These are phyloP conservation scores for Candida verbasci DNA, from an alignment of 805 yeast species.

Conservation along the genomic window DNA sequence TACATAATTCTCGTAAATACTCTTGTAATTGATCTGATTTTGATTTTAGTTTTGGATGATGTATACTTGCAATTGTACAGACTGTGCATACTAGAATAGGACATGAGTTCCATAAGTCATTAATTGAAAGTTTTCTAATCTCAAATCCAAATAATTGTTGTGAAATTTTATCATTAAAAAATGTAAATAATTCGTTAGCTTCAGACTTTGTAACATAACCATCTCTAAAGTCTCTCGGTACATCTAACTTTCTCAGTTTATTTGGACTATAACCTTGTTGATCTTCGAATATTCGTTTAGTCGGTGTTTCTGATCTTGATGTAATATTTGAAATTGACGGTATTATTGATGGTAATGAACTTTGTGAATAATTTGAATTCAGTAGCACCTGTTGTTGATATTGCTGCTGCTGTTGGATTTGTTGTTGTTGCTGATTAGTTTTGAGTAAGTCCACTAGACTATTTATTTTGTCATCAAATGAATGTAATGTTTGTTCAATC, in stretches of 20 bases:
- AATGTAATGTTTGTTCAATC: conserved; percentile 30
- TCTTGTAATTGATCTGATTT: conserved; percentile 24
- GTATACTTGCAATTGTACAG: conserved; percentile 59
- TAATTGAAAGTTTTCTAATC: conserved; percentile 45
- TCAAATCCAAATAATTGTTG: conserved; percentile 67
- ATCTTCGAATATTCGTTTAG: neutral
- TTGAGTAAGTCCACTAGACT: conserved; percentile 33
- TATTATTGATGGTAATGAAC: neutral
- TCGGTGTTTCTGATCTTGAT: neutral
- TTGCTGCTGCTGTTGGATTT: conserved; percentile 10
- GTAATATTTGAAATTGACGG: conserved; percentile 1
- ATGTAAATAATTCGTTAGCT: conserved; percentile 46
- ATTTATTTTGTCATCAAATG: conserved; percentile 34
- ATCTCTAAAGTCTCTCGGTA: conserved; percentile 29
- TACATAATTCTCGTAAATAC: conserved; percentile 31
- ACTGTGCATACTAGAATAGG: conserved; percentile 58
- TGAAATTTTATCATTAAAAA: conserved; percentile 51
- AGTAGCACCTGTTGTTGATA: neutral
- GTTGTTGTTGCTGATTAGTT: conserved; percentile 25
- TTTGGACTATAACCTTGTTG: neutral
- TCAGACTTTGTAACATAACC: conserved; percentile 32
- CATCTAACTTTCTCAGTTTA: conserved; percentile 3
- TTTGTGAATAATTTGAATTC: neutral
- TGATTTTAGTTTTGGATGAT: conserved; percentile 42
- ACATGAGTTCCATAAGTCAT: conserved; percentile 48